Evolutionary conservation across 2,329 filamentous ascomycete genomes (phyloP).

Genomic region (Phyllosticta capitalensis): DNA sequence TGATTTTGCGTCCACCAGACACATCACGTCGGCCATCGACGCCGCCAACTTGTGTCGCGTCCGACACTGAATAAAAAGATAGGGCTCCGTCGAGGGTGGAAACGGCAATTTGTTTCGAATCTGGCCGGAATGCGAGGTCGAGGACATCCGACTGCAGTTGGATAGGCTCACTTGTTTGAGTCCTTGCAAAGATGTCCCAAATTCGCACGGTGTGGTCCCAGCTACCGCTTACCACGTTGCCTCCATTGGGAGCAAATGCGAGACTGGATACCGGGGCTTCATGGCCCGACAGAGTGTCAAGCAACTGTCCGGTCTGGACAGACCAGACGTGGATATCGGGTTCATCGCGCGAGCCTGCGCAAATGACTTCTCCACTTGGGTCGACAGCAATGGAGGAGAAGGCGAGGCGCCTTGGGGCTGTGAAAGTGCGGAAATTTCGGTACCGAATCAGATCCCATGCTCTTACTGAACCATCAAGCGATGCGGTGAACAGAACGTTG

Average conservation of each 20-base stretch:
- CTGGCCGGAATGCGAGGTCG: slow-evolving; percentile 76
- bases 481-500: slow-evolving; percentile 91
- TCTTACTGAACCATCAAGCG: slow-evolving; percentile 84
- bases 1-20: slow-evolving; percentile 80
- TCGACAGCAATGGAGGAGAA: slow-evolving; percentile 96
- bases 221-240: slow-evolving; percentile 76
- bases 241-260: slow-evolving; percentile 79
- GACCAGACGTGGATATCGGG: slow-evolving; percentile 99
- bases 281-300: slow-evolving; percentile 84
- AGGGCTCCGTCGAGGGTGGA: slow-evolving; percentile 90
- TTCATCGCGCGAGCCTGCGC: slow-evolving; percentile 87
- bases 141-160: slow-evolving; percentile 88
- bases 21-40: slow-evolving; percentile 87
- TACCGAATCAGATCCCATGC: slow-evolving; percentile 96
- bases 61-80: slow-evolving; percentile 87
- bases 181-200: slow-evolving; percentile 90
- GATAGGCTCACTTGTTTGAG: slow-evolving; percentile 88
- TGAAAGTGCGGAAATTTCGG: slow-evolving; percentile 95
- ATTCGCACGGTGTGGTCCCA: slow-evolving; percentile 95
- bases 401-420: slow-evolving; percentile 78
- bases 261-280: slow-evolving; percentile 87
- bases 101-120: slow-evolving; percentile 82
- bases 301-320: slow-evolving; percentile 89
- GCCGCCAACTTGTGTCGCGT: slow-evolving; percentile 76
- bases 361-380: slow-evolving; percentile 90